Base-by-base conservation (phyloP, 805 yeast genomes). In the Metschnikowia reukaufii region DNA sequence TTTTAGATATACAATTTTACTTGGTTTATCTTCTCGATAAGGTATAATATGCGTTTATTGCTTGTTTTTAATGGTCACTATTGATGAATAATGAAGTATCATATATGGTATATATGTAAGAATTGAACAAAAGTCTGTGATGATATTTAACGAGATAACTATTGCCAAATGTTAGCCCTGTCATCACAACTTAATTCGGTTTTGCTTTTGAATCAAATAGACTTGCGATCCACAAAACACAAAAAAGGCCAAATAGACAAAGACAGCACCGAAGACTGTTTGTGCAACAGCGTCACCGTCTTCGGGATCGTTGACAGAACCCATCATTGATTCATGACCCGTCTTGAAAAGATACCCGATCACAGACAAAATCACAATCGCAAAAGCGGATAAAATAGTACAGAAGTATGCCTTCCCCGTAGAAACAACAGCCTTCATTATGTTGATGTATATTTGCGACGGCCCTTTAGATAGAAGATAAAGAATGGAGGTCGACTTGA, bases 371-470 rank as follows among this genome's bases (percentile, higher is more conserved):
- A 92, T 94, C 38, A 89, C 85, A 29, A 92, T 83, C 48, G 95
- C 99, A 65, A 92, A 92, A 13, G 94, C 90, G 41, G 97, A 90
- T 37, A 94, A 75, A 35, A 92, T 78, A 37, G 98, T 92, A 66
- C 99, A 92, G 67, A 88, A 89, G 88, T 96, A 92, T 19, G 99
- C 98, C 61, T 88, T 84, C 21, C 83, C 87, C 40, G 94, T 73
- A 42, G 76, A 70, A 5, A 72, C 75, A 42, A 72, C 76, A 40
- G 77, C 66, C 58, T 72, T 72, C 76, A 72, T 72, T 39, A 29
- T 39, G 39, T 34, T 47, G 31, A n/a, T 23, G 18, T 29, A 7
- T 15, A 36, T 3, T 15, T 36, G 18, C 23, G 13, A 18, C 13
- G 15, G 18, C 6, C 3, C 5, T 10, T 29, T 19, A 4, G 17